Conservation (phyloP, 2,329 filamentous ascomycete genomes). For the Aschersonia sp. region DNA sequence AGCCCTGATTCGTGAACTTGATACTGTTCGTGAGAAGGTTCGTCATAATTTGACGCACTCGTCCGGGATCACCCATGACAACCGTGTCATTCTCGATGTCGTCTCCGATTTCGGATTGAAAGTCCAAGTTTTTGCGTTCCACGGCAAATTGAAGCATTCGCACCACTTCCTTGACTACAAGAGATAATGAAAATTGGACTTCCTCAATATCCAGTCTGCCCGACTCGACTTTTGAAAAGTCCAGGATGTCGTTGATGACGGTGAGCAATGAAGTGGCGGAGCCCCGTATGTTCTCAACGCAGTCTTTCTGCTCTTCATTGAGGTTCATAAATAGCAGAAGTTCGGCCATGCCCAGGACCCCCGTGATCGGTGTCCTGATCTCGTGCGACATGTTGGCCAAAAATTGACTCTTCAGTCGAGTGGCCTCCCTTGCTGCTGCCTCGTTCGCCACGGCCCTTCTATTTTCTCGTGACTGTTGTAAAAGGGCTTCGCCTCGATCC, state of each 20-base stretch:
- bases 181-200: constrained; percentile 61
- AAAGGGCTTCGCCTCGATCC: constrained; percentile 46
- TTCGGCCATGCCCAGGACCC: constrained; percentile 70
- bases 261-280: constrained; percentile 72
- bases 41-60: constrained; percentile 70
- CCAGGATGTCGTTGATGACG: constrained; percentile 82
- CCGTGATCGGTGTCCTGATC: constrained; percentile 65
- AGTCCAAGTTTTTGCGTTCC: constrained; percentile 62
- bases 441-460: constrained; percentile 58
- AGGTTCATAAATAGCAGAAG: constrained; percentile 55
- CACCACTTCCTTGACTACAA: constrained; percentile 64
- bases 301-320: constrained; percentile 57
- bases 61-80: constrained; percentile 75
- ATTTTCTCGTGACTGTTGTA: constrained; percentile 54
- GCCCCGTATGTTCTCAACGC: constrained; percentile 63
- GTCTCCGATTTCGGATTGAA: constrained; percentile 48
- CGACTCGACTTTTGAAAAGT: constrained; percentile 78
- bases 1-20: constrained; percentile 58
- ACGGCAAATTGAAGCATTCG: constrained; percentile 84
- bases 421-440: constrained; percentile 66
- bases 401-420: constrained; percentile 67
- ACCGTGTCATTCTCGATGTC: constrained; percentile 55
- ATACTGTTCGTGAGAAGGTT: constrained; percentile 67
- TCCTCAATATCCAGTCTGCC: constrained; percentile 67
- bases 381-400: constrained; percentile 74